Base-by-base conservation (phyloP, 2,329 filamentous ascomycete genomes). In the Ascochyta clinopodiicola region DNA sequence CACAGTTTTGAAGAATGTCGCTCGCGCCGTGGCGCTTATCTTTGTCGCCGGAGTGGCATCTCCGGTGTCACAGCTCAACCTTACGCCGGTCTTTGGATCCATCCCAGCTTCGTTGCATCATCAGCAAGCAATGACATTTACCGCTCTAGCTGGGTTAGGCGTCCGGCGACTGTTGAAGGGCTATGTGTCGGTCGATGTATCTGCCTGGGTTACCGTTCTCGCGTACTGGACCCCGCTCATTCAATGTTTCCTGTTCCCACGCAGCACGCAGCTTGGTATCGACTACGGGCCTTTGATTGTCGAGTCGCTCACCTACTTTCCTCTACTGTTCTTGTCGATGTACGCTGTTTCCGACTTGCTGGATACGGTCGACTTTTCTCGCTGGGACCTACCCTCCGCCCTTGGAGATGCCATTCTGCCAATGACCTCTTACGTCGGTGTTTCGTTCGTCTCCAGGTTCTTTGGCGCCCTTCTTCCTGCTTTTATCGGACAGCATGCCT, bases 61-160 rank as follows among this genome's bases (percentile, higher is more conserved):
- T 42, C 86, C 87, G 59, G 84, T 89, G 54, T 94, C 90, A 0
- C 86, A 91, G 70, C 81, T 92, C 59, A 88, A 85, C 35, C 81
- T 98, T 31, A 90, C 92, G 19, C 95, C 95, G 2, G 89, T 96
- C 10, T 98, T 96, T 75, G 95, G 95, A 47, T 87, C 88, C 15
- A 90, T 96, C 34, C 90, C 94, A 1, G 82, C 92, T 0, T 83
- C 85, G 1, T 80, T 88, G 62, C 89, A 88, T 74, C 94, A 97
- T 73, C 78, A 82, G 46, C 84, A 71, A 84, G 70, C 82, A 87
- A 57, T 92, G 59, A 86, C 86, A 64, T 78, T 84, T 3, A 87
- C 86, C 25, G 86, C 87, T 57, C 88, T 92, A 59, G 74, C 87
- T 15, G 92, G 91, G 31, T 91, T 91, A 84, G 83, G 90, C 8